Percentiles rank a stretch among this genome's conserved stretches.
These are phyloP conservation scores for Gymnopilus dilepis DNA, from an alignment of 768 basidiomycete genomes.

Conservation along the genomic window DNA sequence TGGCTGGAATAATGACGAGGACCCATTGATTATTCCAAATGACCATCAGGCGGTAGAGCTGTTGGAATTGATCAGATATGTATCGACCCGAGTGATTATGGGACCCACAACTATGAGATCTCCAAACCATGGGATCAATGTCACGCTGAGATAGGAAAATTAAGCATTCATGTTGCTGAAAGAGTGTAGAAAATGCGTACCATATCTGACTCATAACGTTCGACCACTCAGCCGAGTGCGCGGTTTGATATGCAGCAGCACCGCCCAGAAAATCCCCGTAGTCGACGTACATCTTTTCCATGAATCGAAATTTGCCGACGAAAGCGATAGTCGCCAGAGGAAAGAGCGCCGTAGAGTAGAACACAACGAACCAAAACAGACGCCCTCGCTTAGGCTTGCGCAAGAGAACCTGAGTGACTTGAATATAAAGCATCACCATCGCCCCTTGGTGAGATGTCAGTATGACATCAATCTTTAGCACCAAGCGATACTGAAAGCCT, in stretches of 20 bases:
- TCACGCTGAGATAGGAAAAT: slow-evolving; percentile 25
- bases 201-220: slow-evolving; percentile 39
- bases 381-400: slow-evolving; percentile 41
- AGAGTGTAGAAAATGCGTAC: slow-evolving; percentile 28
- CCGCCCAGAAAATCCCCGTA: slow-evolving; percentile 22
- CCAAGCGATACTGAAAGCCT: background rate
- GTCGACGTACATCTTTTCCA: slow-evolving; percentile 36
- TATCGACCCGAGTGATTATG: background rate
- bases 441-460: slow-evolving; percentile 35
- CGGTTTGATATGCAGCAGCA: slow-evolving; percentile 20
- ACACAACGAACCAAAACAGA: slow-evolving; percentile 38
- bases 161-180: background rate
- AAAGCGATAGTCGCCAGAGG: slow-evolving; percentile 37
- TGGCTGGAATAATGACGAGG: slow-evolving; percentile 31
- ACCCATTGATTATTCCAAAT: slow-evolving; percentile 39
- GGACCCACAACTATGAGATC: slow-evolving; percentile 41
- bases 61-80: background rate
- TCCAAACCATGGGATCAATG: slow-evolving; percentile 39
- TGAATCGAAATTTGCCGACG: slow-evolving; percentile 36
- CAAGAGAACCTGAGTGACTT: slow-evolving; percentile 40
- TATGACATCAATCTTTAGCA: background rate
- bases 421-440: slow-evolving; percentile 44
- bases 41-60: slow-evolving; percentile 42
- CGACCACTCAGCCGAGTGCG: slow-evolving; percentile 26
- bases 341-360: slow-evolving; percentile 38